A percentile compares a stretch with the other conserved stretches of the same genome.
These are phyloP conservation scores for Lentithecium fluviatile DNA, from an alignment of 495 filamentous ascomycete species.

Conservation along the genomic window DNA sequence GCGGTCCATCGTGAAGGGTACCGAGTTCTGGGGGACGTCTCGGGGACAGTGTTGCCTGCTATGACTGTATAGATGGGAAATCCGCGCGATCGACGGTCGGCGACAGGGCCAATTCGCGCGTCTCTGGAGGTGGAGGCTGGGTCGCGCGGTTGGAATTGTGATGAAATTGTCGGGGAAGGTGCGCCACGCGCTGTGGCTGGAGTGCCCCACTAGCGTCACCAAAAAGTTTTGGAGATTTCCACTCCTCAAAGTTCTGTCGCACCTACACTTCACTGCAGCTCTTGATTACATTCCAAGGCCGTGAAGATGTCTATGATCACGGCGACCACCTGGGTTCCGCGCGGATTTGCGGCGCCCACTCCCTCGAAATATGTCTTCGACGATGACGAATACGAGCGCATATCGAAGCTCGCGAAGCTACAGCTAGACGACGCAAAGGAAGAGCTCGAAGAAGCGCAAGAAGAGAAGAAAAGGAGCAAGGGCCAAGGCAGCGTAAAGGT, in stretches of 20 bases:
- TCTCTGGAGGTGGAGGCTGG: background rate
- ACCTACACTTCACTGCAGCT: constrained; percentile 3
- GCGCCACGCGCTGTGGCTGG: background rate
- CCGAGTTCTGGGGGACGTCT: no score
- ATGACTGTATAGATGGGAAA: no score
- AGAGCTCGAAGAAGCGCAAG: constrained; percentile 70
- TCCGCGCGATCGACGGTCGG: no score
- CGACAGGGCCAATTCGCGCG: background rate
- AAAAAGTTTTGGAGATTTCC: constrained; percentile 11
- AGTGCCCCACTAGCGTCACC: constrained; percentile 1
- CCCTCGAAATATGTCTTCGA: constrained; percentile 87
- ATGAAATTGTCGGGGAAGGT: background rate
- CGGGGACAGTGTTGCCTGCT: no score
- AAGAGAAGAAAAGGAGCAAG: constrained; percentile 40
- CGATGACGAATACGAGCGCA: constrained; percentile 88
- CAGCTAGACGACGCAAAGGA: constrained; percentile 91
- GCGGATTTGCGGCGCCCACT: constrained; percentile 88
- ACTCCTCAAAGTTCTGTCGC: no score
- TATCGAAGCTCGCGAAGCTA: constrained; percentile 82
- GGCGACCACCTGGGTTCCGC: constrained; percentile 87
- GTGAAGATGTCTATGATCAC: constrained; percentile 83
- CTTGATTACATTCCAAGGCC: background rate
- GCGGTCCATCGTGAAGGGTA: constrained; percentile 35
- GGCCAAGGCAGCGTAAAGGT: background rate
- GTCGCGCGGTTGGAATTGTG: background rate